phyloP scores from a whole-genome alignment of 352 stramenopile genomes.

The Phytophthora boehmeriae region DNA sequence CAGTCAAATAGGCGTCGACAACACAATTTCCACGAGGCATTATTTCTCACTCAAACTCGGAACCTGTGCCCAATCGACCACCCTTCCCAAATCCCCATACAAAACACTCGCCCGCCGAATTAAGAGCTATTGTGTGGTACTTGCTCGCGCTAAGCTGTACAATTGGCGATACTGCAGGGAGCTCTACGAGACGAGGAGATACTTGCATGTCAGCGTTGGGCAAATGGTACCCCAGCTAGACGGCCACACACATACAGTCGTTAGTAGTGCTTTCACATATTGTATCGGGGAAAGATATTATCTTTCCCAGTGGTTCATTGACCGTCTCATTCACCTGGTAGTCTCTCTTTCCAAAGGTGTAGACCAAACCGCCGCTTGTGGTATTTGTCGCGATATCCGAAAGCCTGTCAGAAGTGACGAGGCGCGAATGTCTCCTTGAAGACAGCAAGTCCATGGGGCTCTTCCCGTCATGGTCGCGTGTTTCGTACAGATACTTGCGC shows the following conservation, averaged over 20 bases:
- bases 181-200: constrained; percentile 65
- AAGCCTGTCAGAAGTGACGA: constrained; percentile 7
- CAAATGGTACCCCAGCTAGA: constrained; percentile 81
- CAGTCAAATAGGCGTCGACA: constrained; percentile 6
- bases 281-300: neutral
- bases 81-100: constrained; percentile 87
- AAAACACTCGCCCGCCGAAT: constrained; percentile 66
- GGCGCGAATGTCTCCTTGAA: constrained; percentile 9
- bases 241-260: constrained; percentile 2
- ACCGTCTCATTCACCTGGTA: constrained; percentile 57
- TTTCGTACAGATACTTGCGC: constrained; percentile 57
- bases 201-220: constrained; percentile 80
- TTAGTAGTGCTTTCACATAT: constrained; percentile 4
- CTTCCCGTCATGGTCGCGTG: constrained; percentile 53
- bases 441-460: constrained; percentile 76
- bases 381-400: constrained; percentile 11
- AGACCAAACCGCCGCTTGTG: constrained; percentile 54
- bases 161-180: constrained; percentile 55
- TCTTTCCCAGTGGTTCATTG: neutral
- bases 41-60: constrained; percentile 75
- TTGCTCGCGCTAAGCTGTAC: constrained; percentile 78
- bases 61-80: constrained; percentile 72
- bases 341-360: constrained; percentile 86
- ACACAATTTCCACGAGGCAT: neutral
- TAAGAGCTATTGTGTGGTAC: constrained; percentile 82